Conservation (phyloP, 345 rosid species). For the Excoecaria cochinchinensis region DNA sequence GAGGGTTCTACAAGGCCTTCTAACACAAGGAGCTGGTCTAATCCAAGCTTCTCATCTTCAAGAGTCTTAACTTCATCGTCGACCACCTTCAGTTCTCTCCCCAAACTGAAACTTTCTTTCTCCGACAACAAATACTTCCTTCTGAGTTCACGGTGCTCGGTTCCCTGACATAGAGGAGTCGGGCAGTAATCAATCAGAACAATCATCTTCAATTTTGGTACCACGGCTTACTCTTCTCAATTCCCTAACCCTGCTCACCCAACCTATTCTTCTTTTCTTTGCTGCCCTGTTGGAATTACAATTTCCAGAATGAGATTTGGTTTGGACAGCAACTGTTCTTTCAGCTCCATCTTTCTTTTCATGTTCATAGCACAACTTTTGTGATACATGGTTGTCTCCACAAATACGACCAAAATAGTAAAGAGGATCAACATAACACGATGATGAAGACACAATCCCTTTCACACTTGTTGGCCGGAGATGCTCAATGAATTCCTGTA, state of each 20-base stretch:
- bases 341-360: conserved; percentile 21
- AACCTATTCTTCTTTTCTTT: conserved; percentile 20
- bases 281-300: conserved; percentile 13
- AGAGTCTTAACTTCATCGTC: conserved; percentile 68
- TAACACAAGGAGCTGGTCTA: conserved; percentile 83
- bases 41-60: conserved; percentile 66
- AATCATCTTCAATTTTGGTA: conserved; percentile 39
- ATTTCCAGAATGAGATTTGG: conserved; percentile 23
- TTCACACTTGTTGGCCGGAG: conserved; percentile 57
- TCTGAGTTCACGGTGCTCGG: conserved; percentile 65
- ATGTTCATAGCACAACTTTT: conserved; percentile 20
- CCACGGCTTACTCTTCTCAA: conserved; percentile 36
- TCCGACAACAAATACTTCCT: conserved; percentile 67
- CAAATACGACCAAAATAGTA: conserved; percentile 59
- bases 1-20: conserved; percentile 88
- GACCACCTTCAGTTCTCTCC: conserved; percentile 55
- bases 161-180: conserved; percentile 57
- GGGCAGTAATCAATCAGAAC: conserved; percentile 18
- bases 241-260: conserved; percentile 26
- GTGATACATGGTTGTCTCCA: conserved; percentile 39
- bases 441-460: conserved; percentile 68
- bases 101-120: conserved; percentile 69
- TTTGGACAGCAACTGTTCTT: conserved; percentile 21
- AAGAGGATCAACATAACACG: conserved; percentile 62
- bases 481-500: conserved; percentile 59